phyloP scores from a whole-genome alignment of 2,329 filamentous ascomycete species.

The Exophiala lecanii-corni region DNA sequence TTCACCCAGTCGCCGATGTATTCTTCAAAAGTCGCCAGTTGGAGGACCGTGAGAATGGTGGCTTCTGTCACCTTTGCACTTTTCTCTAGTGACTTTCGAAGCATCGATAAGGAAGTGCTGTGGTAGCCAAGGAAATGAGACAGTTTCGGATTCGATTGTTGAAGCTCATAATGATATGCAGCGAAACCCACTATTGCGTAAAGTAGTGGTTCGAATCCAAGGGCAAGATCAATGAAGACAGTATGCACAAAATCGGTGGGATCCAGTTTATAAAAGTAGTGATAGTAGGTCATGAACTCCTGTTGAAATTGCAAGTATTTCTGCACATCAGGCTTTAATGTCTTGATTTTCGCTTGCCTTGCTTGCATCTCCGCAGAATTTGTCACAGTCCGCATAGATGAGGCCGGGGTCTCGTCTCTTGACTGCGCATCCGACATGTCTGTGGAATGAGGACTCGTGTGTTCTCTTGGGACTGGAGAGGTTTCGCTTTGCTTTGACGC shows the following conservation, averaged over 20 bases:
- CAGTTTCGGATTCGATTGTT: slow-evolving; percentile 66
- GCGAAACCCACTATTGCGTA: slow-evolving; percentile 85
- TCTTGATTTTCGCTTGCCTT: slow-evolving; percentile 27
- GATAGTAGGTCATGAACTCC: slow-evolving; percentile 71
- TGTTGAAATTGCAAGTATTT: slow-evolving; percentile 75
- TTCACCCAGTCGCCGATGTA: slow-evolving; percentile 95
- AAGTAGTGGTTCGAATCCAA: slow-evolving; percentile 73
- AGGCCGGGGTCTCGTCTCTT: slow-evolving; percentile 31
- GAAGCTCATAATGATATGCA: slow-evolving; percentile 76
- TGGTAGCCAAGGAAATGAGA: slow-evolving; percentile 84
- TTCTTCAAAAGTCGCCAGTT: slow-evolving; percentile 92
- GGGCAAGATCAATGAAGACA: slow-evolving; percentile 66
- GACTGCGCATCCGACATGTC: slow-evolving; percentile 40
- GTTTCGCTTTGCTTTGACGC: slow-evolving; percentile 28
- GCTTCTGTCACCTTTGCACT: slow-evolving; percentile 67
- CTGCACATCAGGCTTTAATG: slow-evolving; percentile 65
- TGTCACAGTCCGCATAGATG: slow-evolving; percentile 21
- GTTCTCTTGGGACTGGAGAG: slow-evolving; percentile 30
- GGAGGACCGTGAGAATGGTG: slow-evolving; percentile 80
- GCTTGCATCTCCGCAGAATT: slow-evolving; percentile 21
- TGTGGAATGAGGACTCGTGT: slow-evolving; percentile 45
- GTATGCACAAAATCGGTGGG: slow-evolving; percentile 67
- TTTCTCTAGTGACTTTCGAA: slow-evolving; percentile 66
- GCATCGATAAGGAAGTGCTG: slow-evolving; percentile 74
- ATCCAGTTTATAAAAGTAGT: slow-evolving; percentile 75